A percentile compares a stretch with the other conserved stretches of the same genome.
Evolutionary conservation across 2,329 filamentous ascomycete genomes (phyloP).

Genomic region (Aspergillus aculeatinus): DNA sequence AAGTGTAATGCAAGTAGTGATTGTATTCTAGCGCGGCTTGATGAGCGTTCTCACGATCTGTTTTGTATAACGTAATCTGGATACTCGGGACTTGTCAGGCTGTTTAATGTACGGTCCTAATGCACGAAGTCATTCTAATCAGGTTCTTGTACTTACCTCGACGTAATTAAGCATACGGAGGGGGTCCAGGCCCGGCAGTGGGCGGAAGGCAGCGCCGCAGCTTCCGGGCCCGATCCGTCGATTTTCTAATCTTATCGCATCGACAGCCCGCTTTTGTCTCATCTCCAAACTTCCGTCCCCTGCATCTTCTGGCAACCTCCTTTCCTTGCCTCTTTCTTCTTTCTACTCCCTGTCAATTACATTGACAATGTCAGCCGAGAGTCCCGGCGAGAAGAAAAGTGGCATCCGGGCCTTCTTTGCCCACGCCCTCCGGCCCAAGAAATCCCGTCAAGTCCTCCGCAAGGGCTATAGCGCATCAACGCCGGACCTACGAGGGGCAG

Average conservation of each 20-base stretch:
- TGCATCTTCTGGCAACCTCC: background rate
- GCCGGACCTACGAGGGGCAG: conserved; percentile 24
- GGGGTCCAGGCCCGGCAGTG: background rate
- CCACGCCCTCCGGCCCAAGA: conserved; percentile 35
- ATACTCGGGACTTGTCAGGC: conserved; percentile 9
- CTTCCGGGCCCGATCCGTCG: background rate
- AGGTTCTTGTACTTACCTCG: too few species aligned
- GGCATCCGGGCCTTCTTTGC: conserved; percentile 32
- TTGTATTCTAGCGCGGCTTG: conserved; percentile 15
- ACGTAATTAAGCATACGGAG: background rate
- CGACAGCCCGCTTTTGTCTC: background rate
- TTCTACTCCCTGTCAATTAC: background rate
- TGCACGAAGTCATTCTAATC: background rate
- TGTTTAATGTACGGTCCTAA: conserved; percentile 10
- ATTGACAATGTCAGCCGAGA: conserved; percentile 31
- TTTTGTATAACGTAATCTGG: conserved; percentile 9
- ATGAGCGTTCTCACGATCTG: conserved; percentile 11
- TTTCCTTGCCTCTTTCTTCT: background rate
- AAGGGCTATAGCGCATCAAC: conserved; percentile 32
- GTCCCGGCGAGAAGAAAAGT: conserved; percentile 28
- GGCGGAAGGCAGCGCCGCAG: conserved; percentile 1
- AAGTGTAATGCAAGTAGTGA: conserved; percentile 20
- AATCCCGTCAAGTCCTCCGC: conserved; percentile 38
- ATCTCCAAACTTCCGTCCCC: background rate
- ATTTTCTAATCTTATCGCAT: background rate